Evolutionary conservation across 768 basidiomycete species (phyloP).

Genomic region (Leccinum subgranulosum): DNA sequence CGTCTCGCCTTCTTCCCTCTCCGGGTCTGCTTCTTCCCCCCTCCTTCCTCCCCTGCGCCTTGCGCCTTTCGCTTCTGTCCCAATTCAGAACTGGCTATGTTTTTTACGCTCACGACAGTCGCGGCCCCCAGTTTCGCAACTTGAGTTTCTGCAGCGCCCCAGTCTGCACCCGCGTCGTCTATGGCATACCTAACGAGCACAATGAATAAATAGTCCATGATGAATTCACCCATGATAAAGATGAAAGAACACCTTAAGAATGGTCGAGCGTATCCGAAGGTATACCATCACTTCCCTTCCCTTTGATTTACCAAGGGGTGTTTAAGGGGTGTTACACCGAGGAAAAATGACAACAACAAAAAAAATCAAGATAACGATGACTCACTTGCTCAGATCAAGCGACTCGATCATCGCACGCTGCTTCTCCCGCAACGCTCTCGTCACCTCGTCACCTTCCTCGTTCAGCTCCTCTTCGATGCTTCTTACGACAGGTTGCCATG

Average conservation of each 20-base stretch:
- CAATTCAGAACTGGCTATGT: constrained; percentile 15
- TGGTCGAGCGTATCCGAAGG: not conserved
- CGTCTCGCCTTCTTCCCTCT: constrained; percentile 42
- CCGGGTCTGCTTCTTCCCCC: constrained; percentile 48
- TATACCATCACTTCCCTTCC: not conserved
- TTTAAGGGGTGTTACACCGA: constrained; percentile 7
- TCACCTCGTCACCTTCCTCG: constrained; percentile 70
- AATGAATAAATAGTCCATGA: not conserved
- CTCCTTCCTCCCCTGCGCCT: constrained; percentile 30
- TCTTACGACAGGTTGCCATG: constrained; percentile 45
- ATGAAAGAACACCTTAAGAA: not conserved
- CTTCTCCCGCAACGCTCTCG: constrained; percentile 53
- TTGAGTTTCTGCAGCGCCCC: constrained; percentile 72
- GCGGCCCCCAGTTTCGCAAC: constrained; percentile 54
- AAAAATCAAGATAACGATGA: constrained; percentile 8
- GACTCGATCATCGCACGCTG: constrained; percentile 87
- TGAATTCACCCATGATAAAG: not conserved
- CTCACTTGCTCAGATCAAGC: constrained; percentile 86
- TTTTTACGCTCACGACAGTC: constrained; percentile 77
- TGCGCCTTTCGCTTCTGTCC: constrained; percentile 60
- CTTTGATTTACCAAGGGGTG: not conserved
- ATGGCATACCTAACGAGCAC: constrained; percentile 62
- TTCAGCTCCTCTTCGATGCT: constrained; percentile 67
- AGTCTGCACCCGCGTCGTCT: constrained; percentile 65
- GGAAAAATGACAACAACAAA: not conserved